phyloP scores from a whole-genome alignment of 352 stramenopile species.

The Pythium myriotylum region DNA sequence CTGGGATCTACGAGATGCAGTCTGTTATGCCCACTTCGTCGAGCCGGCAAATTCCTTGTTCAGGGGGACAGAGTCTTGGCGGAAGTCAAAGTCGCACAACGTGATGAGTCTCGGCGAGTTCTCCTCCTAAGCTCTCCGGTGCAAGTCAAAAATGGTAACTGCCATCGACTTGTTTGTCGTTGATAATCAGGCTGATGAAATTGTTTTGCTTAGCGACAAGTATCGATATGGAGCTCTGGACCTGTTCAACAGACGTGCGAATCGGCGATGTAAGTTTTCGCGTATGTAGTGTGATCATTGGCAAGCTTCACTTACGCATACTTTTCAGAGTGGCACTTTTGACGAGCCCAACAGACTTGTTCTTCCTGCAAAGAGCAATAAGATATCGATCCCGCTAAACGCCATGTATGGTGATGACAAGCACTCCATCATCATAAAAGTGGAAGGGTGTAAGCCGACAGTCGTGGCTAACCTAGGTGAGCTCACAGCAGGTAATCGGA shows the following conservation, averaged over 20 bases:
- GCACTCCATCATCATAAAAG: slow-evolving; percentile 84
- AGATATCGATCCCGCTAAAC: slow-evolving; percentile 82
- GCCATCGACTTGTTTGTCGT: neutral
- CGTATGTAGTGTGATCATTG: neutral
- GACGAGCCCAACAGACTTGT: slow-evolving; percentile 45
- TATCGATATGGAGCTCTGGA: slow-evolving; percentile 86
- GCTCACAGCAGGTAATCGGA: slow-evolving; percentile 58
- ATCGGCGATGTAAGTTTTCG: slow-evolving; percentile 48
- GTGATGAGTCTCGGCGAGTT: slow-evolving; percentile 83
- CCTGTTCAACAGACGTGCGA: slow-evolving; percentile 49
- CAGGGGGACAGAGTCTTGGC: slow-evolving; percentile 83
- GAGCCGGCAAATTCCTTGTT: slow-evolving; percentile 88
- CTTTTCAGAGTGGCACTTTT: slow-evolving; percentile 39
- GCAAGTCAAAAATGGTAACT: slow-evolving; percentile 86
- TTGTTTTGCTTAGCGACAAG: slow-evolving; percentile 50
- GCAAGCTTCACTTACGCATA: neutral
- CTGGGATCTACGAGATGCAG: slow-evolving; percentile 71
- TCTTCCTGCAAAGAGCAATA: slow-evolving; percentile 65
- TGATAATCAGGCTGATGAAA: neutral
- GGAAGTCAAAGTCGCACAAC: slow-evolving; percentile 88
- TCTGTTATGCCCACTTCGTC: slow-evolving; percentile 79
- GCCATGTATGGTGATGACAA: slow-evolving; percentile 81
- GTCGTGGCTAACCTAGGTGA: slow-evolving; percentile 75
- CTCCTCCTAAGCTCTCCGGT: slow-evolving; percentile 85
- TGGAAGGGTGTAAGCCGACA: slow-evolving; percentile 83